A percentile compares a stretch with the other conserved stretches of the same genome.
These are phyloP conservation scores for Papilionanthe hybrid DNA, from an alignment of 116 monocot species.

Conservation along the genomic window DNA sequence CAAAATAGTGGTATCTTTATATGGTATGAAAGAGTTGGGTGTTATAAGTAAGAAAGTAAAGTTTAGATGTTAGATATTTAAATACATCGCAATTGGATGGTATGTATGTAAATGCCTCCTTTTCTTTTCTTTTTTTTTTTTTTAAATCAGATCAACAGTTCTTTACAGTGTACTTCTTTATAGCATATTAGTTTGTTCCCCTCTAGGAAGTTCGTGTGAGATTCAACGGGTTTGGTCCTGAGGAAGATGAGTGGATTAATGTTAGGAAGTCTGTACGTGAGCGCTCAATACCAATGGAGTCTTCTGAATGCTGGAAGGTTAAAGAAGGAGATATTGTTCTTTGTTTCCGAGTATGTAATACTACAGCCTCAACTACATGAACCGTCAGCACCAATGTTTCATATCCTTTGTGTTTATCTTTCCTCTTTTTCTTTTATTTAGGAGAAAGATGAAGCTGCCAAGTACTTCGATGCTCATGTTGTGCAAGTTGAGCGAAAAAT, in stretches of 20 bases:
- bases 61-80: too few species aligned
- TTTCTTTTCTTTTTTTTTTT: neutral
- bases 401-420: neutral
- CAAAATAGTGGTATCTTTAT: too few species aligned
- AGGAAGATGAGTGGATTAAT: conserved; percentile 82
- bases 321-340: conserved; percentile 63
- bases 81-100: too few species aligned
- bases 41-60: too few species aligned
- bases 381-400: neutral
- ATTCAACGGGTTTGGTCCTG: conserved; percentile 56
- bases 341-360: conserved; percentile 52
- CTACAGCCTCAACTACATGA: neutral
- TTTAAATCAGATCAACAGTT: neutral
- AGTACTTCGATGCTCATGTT: conserved; percentile 65
- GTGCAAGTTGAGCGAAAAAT: conserved; percentile 51
- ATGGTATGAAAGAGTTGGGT: too few species aligned
- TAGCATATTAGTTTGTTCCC: neutral
- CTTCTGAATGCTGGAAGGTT: conserved; percentile 58
- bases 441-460: conserved; percentile 53
- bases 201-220: conserved; percentile 69
- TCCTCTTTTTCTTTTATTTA: conserved; percentile 12
- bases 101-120: too few species aligned
- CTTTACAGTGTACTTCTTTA: neutral
- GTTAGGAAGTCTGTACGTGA: conserved; percentile 50
- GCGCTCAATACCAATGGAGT: conserved; percentile 65